Percentiles rank a stretch among this genome's conserved stretches.
Evolutionary conservation across 2,329 filamentous ascomycete genomes (phyloP).

Genomic region (Colletotrichum zoysiae): DNA sequence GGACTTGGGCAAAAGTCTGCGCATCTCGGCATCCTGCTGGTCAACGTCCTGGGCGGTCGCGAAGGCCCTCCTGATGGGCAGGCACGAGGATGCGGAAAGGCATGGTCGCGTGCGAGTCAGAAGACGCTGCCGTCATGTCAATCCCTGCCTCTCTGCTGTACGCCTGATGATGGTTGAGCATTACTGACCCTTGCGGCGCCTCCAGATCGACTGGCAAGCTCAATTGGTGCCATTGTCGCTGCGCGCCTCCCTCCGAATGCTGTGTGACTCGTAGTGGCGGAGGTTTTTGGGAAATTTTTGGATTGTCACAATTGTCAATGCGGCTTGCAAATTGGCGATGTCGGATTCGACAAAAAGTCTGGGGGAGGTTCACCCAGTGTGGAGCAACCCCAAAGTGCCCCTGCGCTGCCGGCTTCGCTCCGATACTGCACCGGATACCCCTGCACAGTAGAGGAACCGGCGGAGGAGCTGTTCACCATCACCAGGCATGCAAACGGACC

Average conservation of each 20-base stretch:
- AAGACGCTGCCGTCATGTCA: slow-evolving; percentile 51
- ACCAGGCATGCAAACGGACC: not conserved
- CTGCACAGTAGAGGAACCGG: slow-evolving; percentile 7
- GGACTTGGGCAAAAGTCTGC: slow-evolving; percentile 48
- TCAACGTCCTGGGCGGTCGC: slow-evolving; percentile 42
- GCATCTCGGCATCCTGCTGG: slow-evolving; percentile 50
- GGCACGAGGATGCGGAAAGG: slow-evolving; percentile 35
- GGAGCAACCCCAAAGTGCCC: slow-evolving; percentile 32
- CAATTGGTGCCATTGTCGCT: slow-evolving; percentile 62
- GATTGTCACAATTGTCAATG: slow-evolving; percentile 11
- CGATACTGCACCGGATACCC: slow-evolving; percentile 17
- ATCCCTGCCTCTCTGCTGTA: slow-evolving; percentile 20
- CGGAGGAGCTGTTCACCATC: not conserved
- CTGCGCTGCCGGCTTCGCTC: slow-evolving; percentile 37
- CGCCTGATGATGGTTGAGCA: not conserved
- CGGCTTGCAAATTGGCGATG: slow-evolving; percentile 43
- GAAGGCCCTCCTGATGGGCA: slow-evolving; percentile 41
- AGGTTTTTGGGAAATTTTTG: slow-evolving; percentile 37
- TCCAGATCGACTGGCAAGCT: slow-evolving; percentile 63
- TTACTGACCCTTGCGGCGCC: slow-evolving; percentile 59
- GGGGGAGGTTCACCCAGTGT: slow-evolving; percentile 35
- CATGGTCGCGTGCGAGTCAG: slow-evolving; percentile 44
- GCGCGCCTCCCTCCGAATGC: slow-evolving; percentile 36
- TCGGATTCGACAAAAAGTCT: slow-evolving; percentile 43
- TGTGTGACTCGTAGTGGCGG: slow-evolving; percentile 38